A percentile compares a stretch with the other conserved stretches of the same genome.
Conservation (phyloP, 352 stramenopile genomes). For the Phytophthora meadii region DNA sequence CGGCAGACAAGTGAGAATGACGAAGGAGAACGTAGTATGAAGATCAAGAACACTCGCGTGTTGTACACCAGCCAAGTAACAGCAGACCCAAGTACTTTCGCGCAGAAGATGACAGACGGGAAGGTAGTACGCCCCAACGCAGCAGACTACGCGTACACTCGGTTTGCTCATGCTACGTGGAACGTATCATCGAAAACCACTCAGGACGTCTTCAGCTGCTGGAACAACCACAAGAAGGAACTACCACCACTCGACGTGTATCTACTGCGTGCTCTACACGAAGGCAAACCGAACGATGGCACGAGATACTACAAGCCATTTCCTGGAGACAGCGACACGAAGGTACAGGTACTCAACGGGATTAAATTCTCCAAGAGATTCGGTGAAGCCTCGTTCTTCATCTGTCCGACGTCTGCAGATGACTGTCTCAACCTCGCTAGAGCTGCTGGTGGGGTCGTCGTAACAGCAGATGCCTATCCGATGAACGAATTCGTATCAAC, state of each 20-base stretch:
- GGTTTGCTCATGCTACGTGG: constrained; percentile 60
- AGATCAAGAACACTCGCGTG: constrained; percentile 33
- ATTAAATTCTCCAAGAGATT: constrained; percentile 51
- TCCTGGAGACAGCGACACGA: constrained; percentile 19
- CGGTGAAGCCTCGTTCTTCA: constrained; percentile 50
- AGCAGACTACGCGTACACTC: constrained; percentile 43
- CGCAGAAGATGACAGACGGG: constrained; percentile 9
- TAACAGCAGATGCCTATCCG: constrained; percentile 59
- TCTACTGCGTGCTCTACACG: constrained; percentile 27
- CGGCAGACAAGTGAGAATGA: constrained; percentile 1
- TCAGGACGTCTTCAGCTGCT: constrained; percentile 57
- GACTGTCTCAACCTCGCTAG: constrained; percentile 73
- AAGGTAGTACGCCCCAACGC: constrained; percentile 10
- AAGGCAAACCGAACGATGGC: constrained; percentile 23
- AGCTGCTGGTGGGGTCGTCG: constrained; percentile 48
- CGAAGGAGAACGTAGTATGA: background rate
- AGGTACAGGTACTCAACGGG: constrained; percentile 35
- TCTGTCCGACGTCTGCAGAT: constrained; percentile 65
- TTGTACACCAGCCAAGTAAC: constrained; percentile 59
- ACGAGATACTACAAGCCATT: constrained; percentile 33
- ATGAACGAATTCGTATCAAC: constrained; percentile 67
- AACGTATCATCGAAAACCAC: constrained; percentile 47
- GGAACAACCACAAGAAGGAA: constrained; percentile 42
- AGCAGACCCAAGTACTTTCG: constrained; percentile 35
- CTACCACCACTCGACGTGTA: constrained; percentile 49